Base-by-base conservation (phyloP, 768 basidiomycete species). In the Tylopilus felleus region DNA sequence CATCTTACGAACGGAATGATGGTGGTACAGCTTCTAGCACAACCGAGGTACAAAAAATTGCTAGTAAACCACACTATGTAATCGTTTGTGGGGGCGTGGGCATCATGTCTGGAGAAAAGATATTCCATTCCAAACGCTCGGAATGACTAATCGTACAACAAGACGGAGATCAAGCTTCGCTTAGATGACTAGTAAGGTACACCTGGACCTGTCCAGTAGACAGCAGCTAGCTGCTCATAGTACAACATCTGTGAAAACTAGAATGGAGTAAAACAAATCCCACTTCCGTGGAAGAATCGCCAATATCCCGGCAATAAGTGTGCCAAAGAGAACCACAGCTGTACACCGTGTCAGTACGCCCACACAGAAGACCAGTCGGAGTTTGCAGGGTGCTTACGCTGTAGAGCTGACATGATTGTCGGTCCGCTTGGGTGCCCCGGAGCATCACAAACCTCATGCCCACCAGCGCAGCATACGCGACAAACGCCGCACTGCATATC, bases 321-420 rank as follows among this genome's bases (percentile, higher is more conserved):
- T 2, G 65, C 65, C 27, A 69, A 47, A 38, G 68, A 69, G 51
- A 69, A 71, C 68, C 68, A 69, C n/a, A 69, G 19, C 67, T 69
- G 45, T 33, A 35, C 35, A 27, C 17, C 17, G 8, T 14, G 31
- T 57, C 35, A 49, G 44, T 45, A 46, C 42, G 33, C 10, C 17
- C 10, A 22, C 21, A n/a, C 8, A 25, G 17, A 31, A 49, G 17
- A 31, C 54, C 14, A 17, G 10, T 40, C 46, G 14, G n/a, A 29
- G 38, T 8, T 36, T 6, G 17, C n/a, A 38, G n/a, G 4, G 23
- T 16, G 28, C 67, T 60, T 53, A 71, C 67, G 43, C 67, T 71
- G 28, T 69, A 69, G n/a, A 71, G 55, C 23, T 67, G 56, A 54
- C 69, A 69, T 8, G 69, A 69, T 36, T 56, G 52, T 35, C 53